Base-by-base conservation (phyloP, 2,329 filamentous ascomycete genomes). In the Fusarium dlaminii region DNA sequence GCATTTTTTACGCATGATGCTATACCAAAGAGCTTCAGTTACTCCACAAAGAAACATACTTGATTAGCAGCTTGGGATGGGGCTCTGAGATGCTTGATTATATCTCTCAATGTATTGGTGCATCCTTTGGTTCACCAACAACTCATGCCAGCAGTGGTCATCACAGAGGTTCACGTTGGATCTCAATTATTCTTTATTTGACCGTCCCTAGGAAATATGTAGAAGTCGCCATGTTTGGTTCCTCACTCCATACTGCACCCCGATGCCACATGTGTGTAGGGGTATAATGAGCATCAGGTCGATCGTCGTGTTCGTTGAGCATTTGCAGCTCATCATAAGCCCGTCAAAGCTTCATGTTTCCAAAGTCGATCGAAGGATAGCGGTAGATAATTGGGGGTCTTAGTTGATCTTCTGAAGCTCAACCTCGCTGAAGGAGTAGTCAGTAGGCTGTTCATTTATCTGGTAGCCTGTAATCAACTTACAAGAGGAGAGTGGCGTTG, bases 401-500 rank as follows among this genome's bases (percentile, higher is more conserved):
- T 84, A 86, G 34, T 89, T 87, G 84, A 93, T 89, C 56, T 84
- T 87, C 84, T 92, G 90, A 75, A 94, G 89, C 82, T 92, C 85
- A 74, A 94, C 91, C 75, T 93, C 91, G 82, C 91, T 93, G 76
- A 51, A 40, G 18, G n/a, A 11, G 49, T 30, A 13, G 57, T 75
- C 65, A 78, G 69, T 10, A 20, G 13, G 34, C 2, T 1, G 20
- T 17, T 30, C 30, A 32, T 27, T 24, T 27, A 7, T 13, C 15
- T n/a, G 17, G 15, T 48, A 51, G 17, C 46, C 37, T 34, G 43
- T n/a, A n/a, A 27, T n/a, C 51, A n/a, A 72, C 93, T 88, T 88
- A 96, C 94, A 97, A 97, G 85, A 97, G 88, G 72, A 97, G 88
- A 75, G 88, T 90, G n/a, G 94, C 86, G 78, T 92, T 90, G 43